phyloP scores from a whole-genome alignment of 768 basidiomycete species.

The Mycena epipterygia region DNA sequence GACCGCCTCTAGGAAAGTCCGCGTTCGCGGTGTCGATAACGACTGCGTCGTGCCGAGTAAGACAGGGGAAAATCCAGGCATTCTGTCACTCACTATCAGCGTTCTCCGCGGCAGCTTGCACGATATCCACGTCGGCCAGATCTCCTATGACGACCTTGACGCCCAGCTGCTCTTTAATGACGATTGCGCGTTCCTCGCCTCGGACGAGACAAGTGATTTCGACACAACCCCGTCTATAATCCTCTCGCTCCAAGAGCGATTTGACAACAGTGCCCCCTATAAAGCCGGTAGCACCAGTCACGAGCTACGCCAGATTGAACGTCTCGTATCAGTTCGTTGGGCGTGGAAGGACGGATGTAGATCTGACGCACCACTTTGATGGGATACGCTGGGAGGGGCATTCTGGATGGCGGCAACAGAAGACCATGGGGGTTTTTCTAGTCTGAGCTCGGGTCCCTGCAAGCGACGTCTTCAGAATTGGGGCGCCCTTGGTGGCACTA shows the following conservation, averaged over 20 bases:
- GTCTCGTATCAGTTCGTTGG: neutral
- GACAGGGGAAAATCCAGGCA: neutral
- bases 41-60: neutral
- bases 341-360: neutral
- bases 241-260: constrained; percentile 19
- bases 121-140: constrained; percentile 25
- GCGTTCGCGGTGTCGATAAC: constrained; percentile 35
- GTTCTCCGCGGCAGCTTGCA: constrained; percentile 21
- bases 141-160: constrained; percentile 30
- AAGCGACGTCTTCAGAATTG: too few relatives aligned
- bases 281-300: constrained; percentile 33
- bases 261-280: constrained; percentile 28
- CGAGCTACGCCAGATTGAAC: constrained; percentile 7
- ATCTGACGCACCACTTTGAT: constrained; percentile 15
- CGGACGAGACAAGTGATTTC: constrained; percentile 34
- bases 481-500: too few relatives aligned
- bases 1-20: constrained; percentile 22
- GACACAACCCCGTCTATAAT: constrained; percentile 23
- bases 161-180: constrained; percentile 16
- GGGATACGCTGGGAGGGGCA: constrained; percentile 15
- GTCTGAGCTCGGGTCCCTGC: too few relatives aligned
- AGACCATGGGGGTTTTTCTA: neutral
- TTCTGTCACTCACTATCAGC: constrained; percentile 17
- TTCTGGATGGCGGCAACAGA: neutral
- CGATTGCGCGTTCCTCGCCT: constrained; percentile 14